Percentiles rank a stretch among this genome's conserved stretches.
Conservation (phyloP, 305 asterid species). For the Solanum aculeatissimum region DNA sequence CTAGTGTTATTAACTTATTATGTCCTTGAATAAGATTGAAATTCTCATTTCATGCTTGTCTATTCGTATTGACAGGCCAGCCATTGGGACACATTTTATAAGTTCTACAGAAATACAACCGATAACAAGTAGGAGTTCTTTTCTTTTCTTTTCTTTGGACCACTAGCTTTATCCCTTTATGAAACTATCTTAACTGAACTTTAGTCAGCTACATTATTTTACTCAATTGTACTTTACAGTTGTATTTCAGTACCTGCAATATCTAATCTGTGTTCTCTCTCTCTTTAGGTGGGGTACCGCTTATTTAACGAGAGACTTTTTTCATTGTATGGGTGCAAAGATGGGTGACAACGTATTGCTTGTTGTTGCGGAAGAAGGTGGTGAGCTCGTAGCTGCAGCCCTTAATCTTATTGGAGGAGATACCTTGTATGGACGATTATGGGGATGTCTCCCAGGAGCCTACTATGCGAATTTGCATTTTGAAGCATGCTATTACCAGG, state of each 20-base stretch:
- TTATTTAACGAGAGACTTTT: constrained; percentile 89
- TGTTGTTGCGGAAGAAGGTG: constrained; percentile 79
- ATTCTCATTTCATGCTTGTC: background rate
- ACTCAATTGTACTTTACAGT: background rate
- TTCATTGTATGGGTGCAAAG: constrained; percentile 87
- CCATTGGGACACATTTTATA: constrained; percentile 92
- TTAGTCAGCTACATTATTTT: background rate
- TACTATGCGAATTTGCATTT: constrained; percentile 89
- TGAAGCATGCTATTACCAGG: constrained; percentile 99
- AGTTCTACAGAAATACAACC: constrained; percentile 88
- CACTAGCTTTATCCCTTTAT: background rate
- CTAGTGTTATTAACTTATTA: too few relatives aligned
- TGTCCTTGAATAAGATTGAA: background rate
- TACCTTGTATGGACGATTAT: constrained; percentile 81
- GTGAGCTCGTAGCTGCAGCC: constrained; percentile 79
- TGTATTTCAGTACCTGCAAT: background rate
- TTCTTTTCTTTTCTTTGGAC: constrained; percentile 2
- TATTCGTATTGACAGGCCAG: constrained; percentile 45
- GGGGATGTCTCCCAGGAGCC: constrained; percentile 93
- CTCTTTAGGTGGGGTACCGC: constrained; percentile 91
- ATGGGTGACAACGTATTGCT: constrained; percentile 82
- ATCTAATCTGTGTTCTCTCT: background rate
- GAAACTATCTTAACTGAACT: background rate
- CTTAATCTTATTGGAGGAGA: constrained; percentile 93
- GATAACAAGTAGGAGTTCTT: constrained; percentile 60